These are phyloP conservation scores for Clonostachys byssicola DNA, from an alignment of 2,329 filamentous ascomycete species.

Conservation along the genomic window DNA sequence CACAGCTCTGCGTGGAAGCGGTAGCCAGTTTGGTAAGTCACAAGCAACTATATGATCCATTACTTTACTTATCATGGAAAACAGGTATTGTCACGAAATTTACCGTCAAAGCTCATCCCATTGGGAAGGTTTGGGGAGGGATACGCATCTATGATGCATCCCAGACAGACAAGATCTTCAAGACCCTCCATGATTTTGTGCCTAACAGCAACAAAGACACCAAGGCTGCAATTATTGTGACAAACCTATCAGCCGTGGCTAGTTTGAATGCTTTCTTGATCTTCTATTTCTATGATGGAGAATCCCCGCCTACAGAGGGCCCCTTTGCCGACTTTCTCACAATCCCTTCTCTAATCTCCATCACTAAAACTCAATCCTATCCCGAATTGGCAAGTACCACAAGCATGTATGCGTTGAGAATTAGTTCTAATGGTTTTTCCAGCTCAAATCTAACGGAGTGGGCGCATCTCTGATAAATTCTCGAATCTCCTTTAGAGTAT, in stretches of 20 bases:
- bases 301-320: slow-evolving; percentile 16
- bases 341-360: slow-evolving; percentile 13
- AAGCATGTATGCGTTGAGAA: not conserved
- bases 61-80: not conserved
- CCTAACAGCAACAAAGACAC: slow-evolving; percentile 14
- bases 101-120: slow-evolving; percentile 18
- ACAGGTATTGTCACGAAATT: slow-evolving; percentile 24
- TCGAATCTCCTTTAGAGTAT: slow-evolving; percentile 11
- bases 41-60: not conserved
- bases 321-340: slow-evolving; percentile 22
- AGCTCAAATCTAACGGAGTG: slow-evolving; percentile 10
- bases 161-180: slow-evolving; percentile 19
- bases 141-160: slow-evolving; percentile 19
- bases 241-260: slow-evolving; percentile 9
- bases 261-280: slow-evolving; percentile 14
- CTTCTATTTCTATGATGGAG: slow-evolving; percentile 26
- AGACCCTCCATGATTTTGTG: slow-evolving; percentile 22
- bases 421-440: not conserved
- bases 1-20: slow-evolving; percentile 17
- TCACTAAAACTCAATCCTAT: slow-evolving; percentile 19
- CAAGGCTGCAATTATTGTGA: slow-evolving; percentile 21
- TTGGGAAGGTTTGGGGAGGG: slow-evolving; percentile 30
- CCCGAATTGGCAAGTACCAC: slow-evolving; percentile 16
- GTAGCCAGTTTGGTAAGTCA: slow-evolving; percentile 17
- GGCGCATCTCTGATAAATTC: slow-evolving; percentile 6